phyloP scores from a whole-genome alignment of 73 alveolate species.

The Paramecium primaurelia region DNA sequence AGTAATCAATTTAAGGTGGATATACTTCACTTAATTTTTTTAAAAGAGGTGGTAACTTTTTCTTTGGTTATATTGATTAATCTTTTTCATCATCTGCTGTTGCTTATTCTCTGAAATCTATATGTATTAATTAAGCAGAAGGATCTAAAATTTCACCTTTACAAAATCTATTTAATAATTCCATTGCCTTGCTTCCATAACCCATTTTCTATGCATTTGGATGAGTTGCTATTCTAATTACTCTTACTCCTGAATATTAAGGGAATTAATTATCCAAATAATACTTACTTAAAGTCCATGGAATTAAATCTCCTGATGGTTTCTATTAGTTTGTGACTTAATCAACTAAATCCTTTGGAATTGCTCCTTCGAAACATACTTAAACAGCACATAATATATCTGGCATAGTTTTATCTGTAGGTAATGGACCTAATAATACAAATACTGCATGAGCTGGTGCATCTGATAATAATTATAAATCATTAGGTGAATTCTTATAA shows the following conservation, averaged over 20 bases:
- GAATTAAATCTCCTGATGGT: conserved; percentile 97
- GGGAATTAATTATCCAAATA: conserved; percentile 95
- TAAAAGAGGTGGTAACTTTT: conserved; percentile 86
- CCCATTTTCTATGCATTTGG: conserved; percentile 98
- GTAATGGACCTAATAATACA: conserved; percentile 94
- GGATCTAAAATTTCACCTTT: conserved; percentile 84
- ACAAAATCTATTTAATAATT: conserved; percentile 83
- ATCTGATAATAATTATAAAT: conserved; percentile 98
- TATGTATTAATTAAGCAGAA: neutral
- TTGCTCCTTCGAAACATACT: conserved; percentile 87
- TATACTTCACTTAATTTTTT: conserved; percentile 90
- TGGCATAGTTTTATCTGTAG: conserved; percentile 85
- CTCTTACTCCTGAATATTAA: conserved; percentile 93
- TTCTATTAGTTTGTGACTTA: conserved; percentile 79
- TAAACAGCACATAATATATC: conserved; percentile 99
- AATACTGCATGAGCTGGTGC: conserved; percentile 99
- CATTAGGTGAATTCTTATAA: conserved; percentile 99
- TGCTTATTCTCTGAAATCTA: neutral
- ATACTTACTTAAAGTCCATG: conserved; percentile 99
- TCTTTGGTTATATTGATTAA: conserved; percentile 58
- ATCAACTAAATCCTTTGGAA: conserved; percentile 79
- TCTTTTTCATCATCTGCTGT: conserved; percentile 33
- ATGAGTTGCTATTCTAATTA: conserved; percentile 99
- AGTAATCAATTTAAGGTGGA: conserved; percentile 87
- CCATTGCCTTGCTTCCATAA: conserved; percentile 90